Percentiles rank a stretch among this genome's conserved stretches.
These are phyloP conservation scores for Akanthomyces muscarius DNA, from an alignment of 2,329 filamentous ascomycete genomes.

Conservation along the genomic window DNA sequence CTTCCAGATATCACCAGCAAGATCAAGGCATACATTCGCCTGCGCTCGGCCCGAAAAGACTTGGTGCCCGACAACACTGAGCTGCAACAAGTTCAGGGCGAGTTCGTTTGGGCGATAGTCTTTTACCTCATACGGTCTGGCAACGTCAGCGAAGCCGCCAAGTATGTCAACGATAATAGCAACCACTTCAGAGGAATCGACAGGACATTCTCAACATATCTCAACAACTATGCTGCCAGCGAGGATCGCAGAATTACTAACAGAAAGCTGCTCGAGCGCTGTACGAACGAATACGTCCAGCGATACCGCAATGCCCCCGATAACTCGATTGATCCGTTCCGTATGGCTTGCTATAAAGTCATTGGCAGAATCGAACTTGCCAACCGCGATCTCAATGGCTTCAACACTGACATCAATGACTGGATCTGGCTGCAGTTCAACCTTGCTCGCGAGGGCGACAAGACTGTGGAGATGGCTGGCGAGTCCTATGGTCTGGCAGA, in stretches of 20 bases:
- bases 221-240: conserved; percentile 76
- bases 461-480: conserved; percentile 59
- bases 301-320: conserved; percentile 79
- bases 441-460: conserved; percentile 62
- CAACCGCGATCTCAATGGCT: conserved; percentile 59
- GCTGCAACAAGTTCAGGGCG: conserved; percentile 73
- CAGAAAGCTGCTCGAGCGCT: conserved; percentile 76
- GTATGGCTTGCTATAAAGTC: conserved; percentile 97
- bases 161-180: conserved; percentile 78
- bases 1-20: conserved; percentile 85
- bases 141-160: conserved; percentile 75
- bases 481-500: conserved; percentile 62
- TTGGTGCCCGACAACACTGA: conserved; percentile 77
- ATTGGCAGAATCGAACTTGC: conserved; percentile 73
- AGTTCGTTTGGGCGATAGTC: conserved; percentile 90
- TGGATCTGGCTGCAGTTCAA: conserved; percentile 72
- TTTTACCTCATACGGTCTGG: conserved; percentile 89
- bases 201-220: conserved; percentile 82
- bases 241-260: conserved; percentile 69
- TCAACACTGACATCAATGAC: conserved; percentile 63
- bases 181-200: conserved; percentile 85
- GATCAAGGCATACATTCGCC: conserved; percentile 84
- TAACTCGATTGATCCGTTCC: conserved; percentile 86
- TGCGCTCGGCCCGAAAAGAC: conserved; percentile 76
- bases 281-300: conserved; percentile 85